Evolutionary conservation across 164 flowering plant genomes (phyloP).

Genomic region (Tetracentron sinense): DNA sequence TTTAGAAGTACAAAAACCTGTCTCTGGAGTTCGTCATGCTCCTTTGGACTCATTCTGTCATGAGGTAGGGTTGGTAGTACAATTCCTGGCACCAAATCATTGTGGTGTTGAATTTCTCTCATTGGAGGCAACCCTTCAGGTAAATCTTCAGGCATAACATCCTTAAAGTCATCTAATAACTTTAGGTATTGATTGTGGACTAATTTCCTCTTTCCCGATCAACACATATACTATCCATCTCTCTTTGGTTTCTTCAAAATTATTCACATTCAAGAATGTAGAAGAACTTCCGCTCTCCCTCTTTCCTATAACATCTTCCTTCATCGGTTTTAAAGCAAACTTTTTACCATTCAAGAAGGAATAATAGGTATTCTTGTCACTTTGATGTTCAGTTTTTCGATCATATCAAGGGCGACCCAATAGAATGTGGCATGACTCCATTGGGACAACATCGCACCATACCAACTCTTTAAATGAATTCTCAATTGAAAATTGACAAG

Average conservation of each 20-base stretch:
- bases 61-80: background rate
- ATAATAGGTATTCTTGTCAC: background rate
- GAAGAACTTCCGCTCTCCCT: background rate
- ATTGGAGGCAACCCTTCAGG: background rate
- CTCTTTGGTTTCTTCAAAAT: background rate
- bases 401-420: background rate
- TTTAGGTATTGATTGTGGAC: background rate
- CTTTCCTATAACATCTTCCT: background rate
- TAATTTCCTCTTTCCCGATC: background rate
- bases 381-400: background rate
- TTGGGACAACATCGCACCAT: background rate
- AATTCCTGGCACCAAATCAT: background rate
- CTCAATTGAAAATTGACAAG: too few species aligned
- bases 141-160: background rate
- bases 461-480: too few species aligned
- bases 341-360: background rate
- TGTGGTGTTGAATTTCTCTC: background rate
- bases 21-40: background rate
- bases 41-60: background rate
- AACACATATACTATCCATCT: too few species aligned
- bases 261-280: background rate
- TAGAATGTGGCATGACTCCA: background rate
- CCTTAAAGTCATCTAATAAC: background rate
- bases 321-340: too few species aligned
- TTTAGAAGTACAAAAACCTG: too few species aligned